Evolutionary conservation across 2,329 filamentous ascomycete genomes (phyloP).

Genomic region (Rosellinia necatrix): DNA sequence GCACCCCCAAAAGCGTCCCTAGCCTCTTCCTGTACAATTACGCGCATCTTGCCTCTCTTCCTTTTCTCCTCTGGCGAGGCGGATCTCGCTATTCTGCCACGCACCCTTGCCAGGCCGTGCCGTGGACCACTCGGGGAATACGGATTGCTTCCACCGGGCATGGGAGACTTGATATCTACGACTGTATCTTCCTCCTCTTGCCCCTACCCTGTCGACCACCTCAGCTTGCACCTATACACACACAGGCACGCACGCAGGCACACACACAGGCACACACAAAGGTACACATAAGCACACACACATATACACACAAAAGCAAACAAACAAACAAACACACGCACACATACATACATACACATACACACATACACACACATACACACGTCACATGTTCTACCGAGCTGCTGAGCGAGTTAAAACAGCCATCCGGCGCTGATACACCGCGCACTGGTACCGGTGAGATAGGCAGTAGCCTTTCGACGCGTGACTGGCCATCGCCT

Average conservation of each 20-base stretch:
- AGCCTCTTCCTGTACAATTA: not conserved
- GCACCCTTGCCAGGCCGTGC: constrained; percentile 27
- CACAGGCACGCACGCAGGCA: too few species aligned
- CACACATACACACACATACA: too few species aligned
- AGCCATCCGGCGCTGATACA: constrained; percentile 4
- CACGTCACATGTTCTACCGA: constrained; percentile 6
- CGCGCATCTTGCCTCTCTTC: not conserved
- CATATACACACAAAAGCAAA: too few species aligned
- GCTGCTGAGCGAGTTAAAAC: too few species aligned
- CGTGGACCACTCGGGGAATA: constrained; percentile 36
- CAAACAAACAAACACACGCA: too few species aligned
- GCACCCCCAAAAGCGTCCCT: not conserved
- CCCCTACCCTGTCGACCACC: constrained; percentile 2
- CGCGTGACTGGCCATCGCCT: constrained; percentile 7
- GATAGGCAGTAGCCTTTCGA: constrained; percentile 1
- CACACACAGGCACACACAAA: too few species aligned
- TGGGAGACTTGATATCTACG: constrained; percentile 19
- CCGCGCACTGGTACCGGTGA: constrained; percentile 1
- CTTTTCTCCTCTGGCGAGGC: constrained; percentile 7
- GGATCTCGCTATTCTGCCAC: constrained; percentile 20
- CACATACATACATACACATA: too few species aligned
- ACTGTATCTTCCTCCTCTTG: constrained; percentile 24
- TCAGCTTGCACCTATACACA: too few species aligned
- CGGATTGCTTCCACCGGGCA: constrained; percentile 28
- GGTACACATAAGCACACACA: too few species aligned